Evolutionary conservation across 257 asterid species (phyloP), one percentile per base, ranked within the genome.

Genomic region (Buddleja alternifolia): DNA sequence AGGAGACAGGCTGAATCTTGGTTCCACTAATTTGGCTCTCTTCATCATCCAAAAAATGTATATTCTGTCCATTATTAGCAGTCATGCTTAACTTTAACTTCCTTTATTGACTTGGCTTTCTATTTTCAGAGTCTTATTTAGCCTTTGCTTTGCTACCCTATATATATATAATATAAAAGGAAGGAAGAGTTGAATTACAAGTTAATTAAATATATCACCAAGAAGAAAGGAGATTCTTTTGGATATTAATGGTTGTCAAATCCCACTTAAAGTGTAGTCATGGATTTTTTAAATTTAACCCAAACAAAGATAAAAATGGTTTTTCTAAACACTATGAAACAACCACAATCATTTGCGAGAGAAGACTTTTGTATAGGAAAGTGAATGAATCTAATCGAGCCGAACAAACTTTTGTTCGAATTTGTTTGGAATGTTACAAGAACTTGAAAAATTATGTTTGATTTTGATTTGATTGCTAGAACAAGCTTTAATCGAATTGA

Each of bases 1-100:
- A 55, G 67, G 63, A 20, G 42, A 75, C 21, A 12, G 87, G 87
- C 66, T 77, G 85, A 73, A 84, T 66, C 60, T 72, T 81, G 57
- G 12, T 69, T 39, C 80, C 82, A 14, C n/a, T 24, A 48, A 23
- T 69, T 17, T 73, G 83, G 78, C 57, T 73, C 63, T 80, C 96
- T 73, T 81, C 87, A 57, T 88, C 89, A 62, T 78, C 66, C 37
- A 59, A 61, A 7, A 60, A 66, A 14, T 51, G 50, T 10, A 69
- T 46, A 44, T 60, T 70, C 42, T 58, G 40, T 39, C 77, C 77
- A 58, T 29, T 50, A 36, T 42, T 42, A 14, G 83, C 56, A 60
- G 79, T 89, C 90, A 87, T 87, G 6, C 32, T 8, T 55, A 4
- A 7, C 3, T 11, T 40, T 32, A 44, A 23, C 21, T 59, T 3